Evolutionary conservation across 441 rosid genomes (phyloP), one percentile per base, ranked within the genome.

Genomic region (Raphanus hybrid): DNA sequence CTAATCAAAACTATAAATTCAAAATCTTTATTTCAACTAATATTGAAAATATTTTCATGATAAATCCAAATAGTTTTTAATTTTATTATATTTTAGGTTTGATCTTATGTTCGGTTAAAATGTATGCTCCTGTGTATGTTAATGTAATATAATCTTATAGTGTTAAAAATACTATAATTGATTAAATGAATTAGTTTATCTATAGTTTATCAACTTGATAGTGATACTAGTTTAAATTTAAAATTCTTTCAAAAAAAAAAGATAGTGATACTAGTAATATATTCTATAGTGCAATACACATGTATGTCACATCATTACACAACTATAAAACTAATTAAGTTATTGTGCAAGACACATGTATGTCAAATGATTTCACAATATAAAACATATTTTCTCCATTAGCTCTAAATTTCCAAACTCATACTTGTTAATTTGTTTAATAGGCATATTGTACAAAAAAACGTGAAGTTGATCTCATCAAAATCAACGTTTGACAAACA

Each of bases 201-300:
- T 23, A 23, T 71, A 32, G 61, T 55, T 57, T 57, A 20, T 20
- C 32, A 55, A 55, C 27, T 63, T 68, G 45, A 68, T 52, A 29
- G 34, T 52, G 52, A 50, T 20, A 20, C n/a, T 57, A 20, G 12
- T 43, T 23, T 23, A 23, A 23, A 23, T 23, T 23, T 23, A 23
- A 23, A 23, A 23, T 23, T 23, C 26, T 23, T 23, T 23, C 26
- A 23, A 23, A 23, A 23, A n/a, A n/a, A 23, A 23, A 23, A 23
- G 26, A 23, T 29, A 4, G 34, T 29, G 34, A 29, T 29, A 29
- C 34, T 29, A 5, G 34, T 29, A 52, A 6, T 1, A 66, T 20
- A 11, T 26, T 5, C 7, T 9, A 57, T 23, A 59, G 64, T 59
- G 64, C 64, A 26, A 48, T 48, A 48, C 54, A 26, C 64, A 59